phyloP scores from a whole-genome alignment of 1,139 yeast species.

The Spathaspora sp. region DNA sequence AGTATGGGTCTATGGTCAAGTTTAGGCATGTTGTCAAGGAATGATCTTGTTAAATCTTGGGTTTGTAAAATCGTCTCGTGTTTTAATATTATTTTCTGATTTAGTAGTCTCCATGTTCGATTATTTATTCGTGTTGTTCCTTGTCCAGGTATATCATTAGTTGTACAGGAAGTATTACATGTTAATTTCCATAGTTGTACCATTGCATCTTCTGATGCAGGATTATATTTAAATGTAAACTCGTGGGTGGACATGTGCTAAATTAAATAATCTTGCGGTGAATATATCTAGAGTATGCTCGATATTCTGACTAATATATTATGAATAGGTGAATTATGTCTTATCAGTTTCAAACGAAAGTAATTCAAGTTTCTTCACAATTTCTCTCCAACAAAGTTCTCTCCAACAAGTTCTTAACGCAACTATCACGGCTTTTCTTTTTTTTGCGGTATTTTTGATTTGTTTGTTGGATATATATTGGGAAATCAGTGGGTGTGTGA shows the following conservation, averaged over 20 bases:
- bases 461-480: too few relatives aligned
- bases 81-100: conserved; percentile 11
- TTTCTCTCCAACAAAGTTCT: too few relatives aligned
- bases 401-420: too few relatives aligned
- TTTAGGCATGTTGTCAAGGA: neutral
- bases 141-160: neutral
- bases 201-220: conserved; percentile 15
- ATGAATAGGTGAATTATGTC: too few relatives aligned
- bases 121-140: conserved; percentile 20
- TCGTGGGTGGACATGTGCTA: conserved; percentile 10
- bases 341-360: too few relatives aligned
- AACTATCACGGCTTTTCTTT: too few relatives aligned
- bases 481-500: too few relatives aligned
- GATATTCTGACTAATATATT: too few relatives aligned
- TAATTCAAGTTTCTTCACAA: too few relatives aligned
- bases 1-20: conserved; percentile 10
- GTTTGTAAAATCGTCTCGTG: neutral
- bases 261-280: too few relatives aligned
- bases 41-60: neutral
- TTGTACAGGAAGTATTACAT: conserved; percentile 9
- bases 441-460: too few relatives aligned
- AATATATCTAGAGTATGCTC: too few relatives aligned
- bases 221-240: conserved; percentile 13
- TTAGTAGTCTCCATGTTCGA: conserved; percentile 29
- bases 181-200: conserved; percentile 22